Evolutionary conservation across 768 basidiomycete genomes (phyloP).

Genomic region (Panellus pusillus): DNA sequence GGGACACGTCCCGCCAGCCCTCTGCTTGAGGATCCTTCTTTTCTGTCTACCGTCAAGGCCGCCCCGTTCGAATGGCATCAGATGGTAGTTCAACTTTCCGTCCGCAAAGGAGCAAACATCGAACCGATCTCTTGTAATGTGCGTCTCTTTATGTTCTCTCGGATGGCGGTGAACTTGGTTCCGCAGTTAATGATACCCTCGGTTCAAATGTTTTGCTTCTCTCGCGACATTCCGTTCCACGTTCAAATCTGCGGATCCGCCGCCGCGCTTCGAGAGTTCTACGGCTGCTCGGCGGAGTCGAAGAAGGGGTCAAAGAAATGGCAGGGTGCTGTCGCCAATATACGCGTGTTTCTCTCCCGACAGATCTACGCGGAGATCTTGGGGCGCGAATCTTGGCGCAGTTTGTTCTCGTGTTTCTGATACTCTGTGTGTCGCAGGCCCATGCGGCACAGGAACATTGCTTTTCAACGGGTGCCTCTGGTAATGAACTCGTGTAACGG

Average conservation of each 20-base stretch:
- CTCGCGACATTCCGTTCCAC: slow-evolving; percentile 58
- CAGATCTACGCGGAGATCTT: slow-evolving; percentile 43
- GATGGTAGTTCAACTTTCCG: slow-evolving; percentile 38
- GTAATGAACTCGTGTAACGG: no score
- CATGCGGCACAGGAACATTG: no score
- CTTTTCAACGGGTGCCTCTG: no score
- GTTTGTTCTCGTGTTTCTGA: no score
- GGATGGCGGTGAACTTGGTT: background rate
- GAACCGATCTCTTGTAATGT: slow-evolving; percentile 54
- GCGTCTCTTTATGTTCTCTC: slow-evolving; percentile 27
- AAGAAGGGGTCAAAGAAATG: slow-evolving; percentile 15
- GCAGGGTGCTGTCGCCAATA: slow-evolving; percentile 17
- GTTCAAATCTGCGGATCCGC: slow-evolving; percentile 50
- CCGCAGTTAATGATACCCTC: slow-evolving; percentile 50
- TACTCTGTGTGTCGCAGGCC: no score
- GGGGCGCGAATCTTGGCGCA: slow-evolving; percentile 38
- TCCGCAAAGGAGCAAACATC: slow-evolving; percentile 31
- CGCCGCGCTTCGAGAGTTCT: slow-evolving; percentile 44
- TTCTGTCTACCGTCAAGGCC: slow-evolving; percentile 40
- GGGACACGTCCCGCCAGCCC: slow-evolving; percentile 20
- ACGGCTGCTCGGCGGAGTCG: slow-evolving; percentile 7
- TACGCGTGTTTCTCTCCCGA: slow-evolving; percentile 51
- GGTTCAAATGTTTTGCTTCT: slow-evolving; percentile 45
- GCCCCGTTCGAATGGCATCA: slow-evolving; percentile 62
- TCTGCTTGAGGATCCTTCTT: slow-evolving; percentile 6